Percentiles rank a stretch among this genome's conserved stretches.
These are phyloP conservation scores for Poa annua DNA, from an alignment of 176 grass and related monocot genomes.

Conservation along the genomic window DNA sequence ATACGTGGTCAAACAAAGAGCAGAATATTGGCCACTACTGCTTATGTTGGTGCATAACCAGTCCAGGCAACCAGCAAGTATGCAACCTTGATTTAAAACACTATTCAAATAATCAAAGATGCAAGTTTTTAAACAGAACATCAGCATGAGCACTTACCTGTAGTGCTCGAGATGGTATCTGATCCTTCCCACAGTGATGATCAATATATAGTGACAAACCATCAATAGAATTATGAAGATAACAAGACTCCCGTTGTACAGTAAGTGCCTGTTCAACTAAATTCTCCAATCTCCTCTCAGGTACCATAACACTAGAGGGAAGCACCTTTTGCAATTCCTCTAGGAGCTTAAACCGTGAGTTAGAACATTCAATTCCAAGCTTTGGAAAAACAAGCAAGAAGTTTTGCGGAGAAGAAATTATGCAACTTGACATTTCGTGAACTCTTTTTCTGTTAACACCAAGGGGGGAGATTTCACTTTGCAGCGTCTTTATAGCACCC, in stretches of 20 bases:
- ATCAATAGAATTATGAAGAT: constrained; percentile 90
- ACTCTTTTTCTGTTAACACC: constrained; percentile 71
- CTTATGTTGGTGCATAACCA: constrained; percentile 28
- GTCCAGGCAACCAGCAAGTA: background rate
- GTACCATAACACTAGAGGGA: constrained; percentile 80
- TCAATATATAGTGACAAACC: constrained; percentile 79
- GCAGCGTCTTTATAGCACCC: constrained; percentile 73
- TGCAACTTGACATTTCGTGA: constrained; percentile 64
- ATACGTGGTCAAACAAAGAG: background rate
- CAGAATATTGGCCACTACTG: constrained; percentile 11
- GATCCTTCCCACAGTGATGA: constrained; percentile 86
- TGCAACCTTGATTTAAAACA: constrained; percentile 24
- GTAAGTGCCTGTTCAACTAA: constrained; percentile 88
- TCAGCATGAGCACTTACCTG: constrained; percentile 54
- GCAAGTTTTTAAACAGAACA: constrained; percentile 27
- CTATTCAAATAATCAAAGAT: constrained; percentile 16
- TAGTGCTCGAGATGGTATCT: constrained; percentile 66
- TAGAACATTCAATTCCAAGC: constrained; percentile 53
- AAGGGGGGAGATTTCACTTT: constrained; percentile 80
- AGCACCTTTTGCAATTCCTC: constrained; percentile 89
- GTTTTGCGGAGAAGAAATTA: constrained; percentile 64
- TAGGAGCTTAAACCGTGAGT: constrained; percentile 63
- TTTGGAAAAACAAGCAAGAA: constrained; percentile 59
- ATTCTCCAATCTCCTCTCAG: constrained; percentile 84
- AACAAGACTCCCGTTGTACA: constrained; percentile 77